These are phyloP conservation scores for Perilla frutescens DNA, from an alignment of 257 asterid species.

Conservation along the genomic window DNA sequence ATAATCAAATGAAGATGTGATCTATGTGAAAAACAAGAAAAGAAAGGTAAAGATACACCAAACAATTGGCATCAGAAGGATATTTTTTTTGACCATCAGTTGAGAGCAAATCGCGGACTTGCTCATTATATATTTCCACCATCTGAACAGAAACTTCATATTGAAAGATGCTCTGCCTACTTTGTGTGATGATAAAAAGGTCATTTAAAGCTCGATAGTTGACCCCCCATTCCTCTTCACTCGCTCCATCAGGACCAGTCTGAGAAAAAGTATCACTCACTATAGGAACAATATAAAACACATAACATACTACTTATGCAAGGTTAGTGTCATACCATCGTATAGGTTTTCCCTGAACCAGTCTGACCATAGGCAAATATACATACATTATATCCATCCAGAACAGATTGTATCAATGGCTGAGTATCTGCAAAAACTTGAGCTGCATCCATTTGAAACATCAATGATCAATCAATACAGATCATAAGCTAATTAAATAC, in stretches of 20 bases:
- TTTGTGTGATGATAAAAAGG: constrained; percentile 75
- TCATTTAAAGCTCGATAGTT: constrained; percentile 89
- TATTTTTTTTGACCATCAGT: constrained; percentile 75
- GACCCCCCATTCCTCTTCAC: constrained; percentile 92
- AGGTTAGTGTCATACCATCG: constrained; percentile 68
- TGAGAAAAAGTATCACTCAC: constrained; percentile 37
- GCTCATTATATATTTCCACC: constrained; percentile 97
- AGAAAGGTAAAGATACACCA: background rate
- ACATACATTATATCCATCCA: constrained; percentile 94
- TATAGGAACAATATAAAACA: constrained; percentile 28
- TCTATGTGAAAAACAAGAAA: background rate
- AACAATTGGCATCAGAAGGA: constrained; percentile 45
- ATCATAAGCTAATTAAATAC: no score
- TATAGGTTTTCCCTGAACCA: constrained; percentile 96
- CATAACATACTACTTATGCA: background rate
- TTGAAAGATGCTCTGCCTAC: constrained; percentile 53
- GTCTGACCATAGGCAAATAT: constrained; percentile 98
- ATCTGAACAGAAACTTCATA: constrained; percentile 91
- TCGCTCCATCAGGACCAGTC: constrained; percentile 91
- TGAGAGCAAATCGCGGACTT: constrained; percentile 93
- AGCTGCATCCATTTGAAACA: constrained; percentile 51
- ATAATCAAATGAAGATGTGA: background rate
- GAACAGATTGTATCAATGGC: constrained; percentile 89
- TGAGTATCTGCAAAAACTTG: constrained; percentile 82
- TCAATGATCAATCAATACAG: background rate